phyloP scores from a whole-genome alignment of 2,329 filamentous ascomycete species.

The Pseudogymnoascus sp. region DNA sequence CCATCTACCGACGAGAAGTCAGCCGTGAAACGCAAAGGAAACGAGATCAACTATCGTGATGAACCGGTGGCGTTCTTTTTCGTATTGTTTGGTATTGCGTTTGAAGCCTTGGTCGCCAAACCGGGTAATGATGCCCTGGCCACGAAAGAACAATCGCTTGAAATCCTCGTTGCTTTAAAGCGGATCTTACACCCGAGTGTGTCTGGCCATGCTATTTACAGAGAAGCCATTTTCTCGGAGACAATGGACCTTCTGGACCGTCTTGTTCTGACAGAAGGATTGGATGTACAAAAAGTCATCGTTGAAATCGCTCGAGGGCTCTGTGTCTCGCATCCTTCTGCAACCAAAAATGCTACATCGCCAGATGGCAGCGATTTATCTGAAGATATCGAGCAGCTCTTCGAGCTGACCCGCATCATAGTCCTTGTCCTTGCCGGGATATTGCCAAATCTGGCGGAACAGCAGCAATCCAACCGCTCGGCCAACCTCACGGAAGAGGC shows the following conservation, averaged over 20 bases:
- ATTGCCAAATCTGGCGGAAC: conserved; percentile 70
- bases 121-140: conserved; percentile 59
- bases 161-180: conserved; percentile 83
- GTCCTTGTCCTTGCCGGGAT: conserved; percentile 84
- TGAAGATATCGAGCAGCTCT: conserved; percentile 95
- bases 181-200: conserved; percentile 93
- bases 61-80: conserved; percentile 99
- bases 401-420: conserved; percentile 92
- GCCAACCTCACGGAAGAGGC: conserved; percentile 83
- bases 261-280: conserved; percentile 80
- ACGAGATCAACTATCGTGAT: conserved; percentile 94
- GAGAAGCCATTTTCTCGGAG: conserved; percentile 91
- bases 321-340: conserved; percentile 85
- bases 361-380: conserved; percentile 69
- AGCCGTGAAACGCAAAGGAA: conserved; percentile 50
- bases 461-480: conserved; percentile 50
- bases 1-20: conserved; percentile 23
- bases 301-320: conserved; percentile 88
- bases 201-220: conserved; percentile 91
- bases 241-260: conserved; percentile 94
- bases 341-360: conserved; percentile 56
- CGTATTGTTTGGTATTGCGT: conserved; percentile 90
- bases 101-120: conserved; percentile 85
- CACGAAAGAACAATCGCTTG: conserved; percentile 70
- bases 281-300: conserved; percentile 83